Base-by-base conservation (phyloP, 345 rosid genomes). In the Barbarea vulgaris region DNA sequence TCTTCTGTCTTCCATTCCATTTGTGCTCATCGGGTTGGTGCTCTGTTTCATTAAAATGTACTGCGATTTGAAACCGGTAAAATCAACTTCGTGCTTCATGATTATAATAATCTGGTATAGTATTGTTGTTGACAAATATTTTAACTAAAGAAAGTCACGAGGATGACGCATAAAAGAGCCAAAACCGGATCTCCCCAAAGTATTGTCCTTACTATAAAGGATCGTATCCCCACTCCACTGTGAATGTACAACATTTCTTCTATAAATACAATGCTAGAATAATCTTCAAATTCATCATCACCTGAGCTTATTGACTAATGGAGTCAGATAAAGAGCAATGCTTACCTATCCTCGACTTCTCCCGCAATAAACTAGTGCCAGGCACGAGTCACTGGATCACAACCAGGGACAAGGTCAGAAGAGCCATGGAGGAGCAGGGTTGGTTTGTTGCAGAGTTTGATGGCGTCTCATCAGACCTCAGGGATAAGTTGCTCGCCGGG, bases 361-460 rank as follows among this genome's bases (percentile, higher is more conserved):
- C 73, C 41, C 24, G 50, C 8, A 52, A 67, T 6, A 72, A 70
- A 14, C 60, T 83, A 67, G 79, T 81, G 58, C 89, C 85, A 0
- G 88, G 87, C 7, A 74, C 89, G 42, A 71, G 64, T 25, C 56
- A 73, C 54, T 90, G 93, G 91, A 19, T 53, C 24, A 55, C 48
- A 33, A 50, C 81, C 0, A 75, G 88, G 64, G 57, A 41, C 39
- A 80, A 74, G 1, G 89, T 90, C 3, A 65, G 83, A 65, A 73
- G 68, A 63, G 87, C 93, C 39, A 87, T 88, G 34, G 93, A 91
- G 81, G 87, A 85, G 25, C 84, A 80, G 30, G 97, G 97, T 19
- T 86, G 87, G 73, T 87, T 91, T 65, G 72, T 82, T 15, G 81
- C 82, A 22, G 82, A 79, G 64, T 83, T 77, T 79, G 54, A 81